phyloP scores from a whole-genome alignment of 2,329 filamentous ascomycete genomes.

The Saccharata proteae region DNA sequence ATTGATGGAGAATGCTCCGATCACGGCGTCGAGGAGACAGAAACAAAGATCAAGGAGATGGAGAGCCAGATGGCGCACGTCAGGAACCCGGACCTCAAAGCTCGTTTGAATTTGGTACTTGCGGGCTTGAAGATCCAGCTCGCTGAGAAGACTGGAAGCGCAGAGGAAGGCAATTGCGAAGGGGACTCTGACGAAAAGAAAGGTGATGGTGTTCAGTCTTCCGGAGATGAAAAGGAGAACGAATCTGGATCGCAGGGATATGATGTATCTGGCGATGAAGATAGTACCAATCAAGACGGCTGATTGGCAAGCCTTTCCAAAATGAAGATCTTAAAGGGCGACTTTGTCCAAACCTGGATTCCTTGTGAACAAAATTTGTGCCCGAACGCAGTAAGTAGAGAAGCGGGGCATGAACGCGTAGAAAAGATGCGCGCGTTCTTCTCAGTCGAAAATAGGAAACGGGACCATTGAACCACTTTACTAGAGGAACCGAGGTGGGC shows the following conservation, averaged over 20 bases:
- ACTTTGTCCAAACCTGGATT: too few species aligned
- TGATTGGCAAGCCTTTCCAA: too few species aligned
- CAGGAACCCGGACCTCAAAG: slow-evolving; percentile 23
- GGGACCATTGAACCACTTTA: too few species aligned
- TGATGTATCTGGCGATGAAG: background rate
- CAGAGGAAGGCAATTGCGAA: background rate
- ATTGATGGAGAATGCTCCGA: slow-evolving; percentile 13
- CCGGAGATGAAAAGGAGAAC: background rate
- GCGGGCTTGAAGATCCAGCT: slow-evolving; percentile 20
- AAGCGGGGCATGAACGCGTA: too few species aligned
- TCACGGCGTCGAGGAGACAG: slow-evolving; percentile 18
- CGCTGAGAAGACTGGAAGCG: slow-evolving; percentile 10
- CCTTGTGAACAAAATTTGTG: too few species aligned
- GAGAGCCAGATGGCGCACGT: slow-evolving; percentile 21
- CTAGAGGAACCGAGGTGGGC: too few species aligned
- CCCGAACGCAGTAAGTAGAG: too few species aligned
- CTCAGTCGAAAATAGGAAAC: too few species aligned
- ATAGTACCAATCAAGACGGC: too few species aligned
- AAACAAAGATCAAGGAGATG: slow-evolving; percentile 22
- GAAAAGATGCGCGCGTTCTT: too few species aligned
- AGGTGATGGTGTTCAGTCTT: background rate
- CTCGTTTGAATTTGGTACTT: slow-evolving; percentile 18
- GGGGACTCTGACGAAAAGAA: slow-evolving; percentile 5
- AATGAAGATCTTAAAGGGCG: too few species aligned
- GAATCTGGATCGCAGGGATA: background rate